These are phyloP conservation scores for Tetracladium setigerum DNA, from an alignment of 495 filamentous ascomycete species.

Conservation along the genomic window DNA sequence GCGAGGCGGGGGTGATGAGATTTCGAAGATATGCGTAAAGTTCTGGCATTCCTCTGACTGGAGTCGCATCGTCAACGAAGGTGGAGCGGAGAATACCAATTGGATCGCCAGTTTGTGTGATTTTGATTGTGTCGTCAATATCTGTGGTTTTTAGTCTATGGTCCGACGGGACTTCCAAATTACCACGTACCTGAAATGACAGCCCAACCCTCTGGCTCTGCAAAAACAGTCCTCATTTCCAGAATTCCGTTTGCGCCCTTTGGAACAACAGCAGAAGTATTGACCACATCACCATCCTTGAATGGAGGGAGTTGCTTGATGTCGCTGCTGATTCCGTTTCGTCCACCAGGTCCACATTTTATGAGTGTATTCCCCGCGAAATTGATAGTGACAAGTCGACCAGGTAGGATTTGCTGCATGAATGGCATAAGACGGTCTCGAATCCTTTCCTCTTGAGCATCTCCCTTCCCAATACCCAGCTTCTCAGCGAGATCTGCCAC, in stretches of 20 bases:
- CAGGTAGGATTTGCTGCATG: constrained; percentile 64
- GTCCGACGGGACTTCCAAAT: background rate
- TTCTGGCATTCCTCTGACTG: constrained; percentile 75
- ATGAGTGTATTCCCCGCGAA: constrained; percentile 38
- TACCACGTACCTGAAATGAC: constrained; percentile 59
- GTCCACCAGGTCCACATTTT: constrained; percentile 59
- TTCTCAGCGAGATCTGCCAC: constrained; percentile 66
- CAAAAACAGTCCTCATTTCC: constrained; percentile 61
- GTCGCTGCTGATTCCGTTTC: constrained; percentile 63
- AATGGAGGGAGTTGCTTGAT: constrained; percentile 36
- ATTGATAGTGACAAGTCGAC: constrained; percentile 51
- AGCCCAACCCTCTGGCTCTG: constrained; percentile 74
- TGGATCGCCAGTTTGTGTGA: constrained; percentile 71
- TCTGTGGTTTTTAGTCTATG: constrained; percentile 38
- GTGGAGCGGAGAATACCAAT: constrained; percentile 76
- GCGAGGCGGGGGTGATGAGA: constrained; percentile 46
- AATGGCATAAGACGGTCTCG: constrained; percentile 67
- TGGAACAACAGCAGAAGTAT: constrained; percentile 38
- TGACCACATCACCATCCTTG: constrained; percentile 32
- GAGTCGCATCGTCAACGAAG: constrained; percentile 64
- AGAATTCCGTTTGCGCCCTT: constrained; percentile 37
- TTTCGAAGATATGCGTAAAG: constrained; percentile 60
- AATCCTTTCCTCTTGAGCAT: constrained; percentile 56
- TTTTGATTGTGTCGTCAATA: constrained; percentile 94
- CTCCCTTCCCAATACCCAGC: constrained; percentile 59